Evolutionary conservation across 495 filamentous ascomycete genomes (phyloP).

Genomic region (Trichoderma virens): DNA sequence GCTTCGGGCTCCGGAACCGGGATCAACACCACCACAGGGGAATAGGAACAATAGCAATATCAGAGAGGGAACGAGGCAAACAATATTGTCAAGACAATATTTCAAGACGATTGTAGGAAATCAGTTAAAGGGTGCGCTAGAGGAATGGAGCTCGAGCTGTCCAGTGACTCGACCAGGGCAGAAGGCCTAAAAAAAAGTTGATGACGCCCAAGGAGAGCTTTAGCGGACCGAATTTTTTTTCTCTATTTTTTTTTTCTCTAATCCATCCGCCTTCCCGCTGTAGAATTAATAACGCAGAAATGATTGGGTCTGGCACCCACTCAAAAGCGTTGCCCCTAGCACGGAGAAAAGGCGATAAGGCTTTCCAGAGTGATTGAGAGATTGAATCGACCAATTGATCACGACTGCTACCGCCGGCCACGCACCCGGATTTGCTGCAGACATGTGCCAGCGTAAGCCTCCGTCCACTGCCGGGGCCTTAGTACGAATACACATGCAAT

Average conservation of each 20-base stretch:
- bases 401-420: too few relatives aligned
- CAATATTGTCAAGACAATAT: not conserved
- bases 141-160: not conserved
- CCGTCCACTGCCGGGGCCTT: not conserved
- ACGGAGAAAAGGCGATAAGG: not conserved
- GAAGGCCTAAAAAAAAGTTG: not conserved
- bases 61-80: not conserved
- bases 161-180: not conserved
- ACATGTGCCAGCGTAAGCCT: not conserved
- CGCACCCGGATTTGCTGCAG: not conserved
- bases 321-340: not conserved
- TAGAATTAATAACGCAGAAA: slow-evolving; percentile 7
- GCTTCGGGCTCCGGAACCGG: not conserved
- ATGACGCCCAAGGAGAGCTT: not conserved
- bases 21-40: not conserved
- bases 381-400: not conserved
- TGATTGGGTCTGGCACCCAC: slow-evolving; percentile 6
- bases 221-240: slow-evolving; percentile 5
- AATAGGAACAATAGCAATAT: not conserved
- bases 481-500: not conserved
- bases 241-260: slow-evolving; percentile 14
- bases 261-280: slow-evolving; percentile 10
- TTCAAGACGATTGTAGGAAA: not conserved
- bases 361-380: not conserved
- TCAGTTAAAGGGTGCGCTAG: not conserved